Evolutionary conservation across 2,329 filamentous ascomycete species (phyloP), one percentile per base, ranked within the genome.

Genomic region (Beauveria sp.): DNA sequence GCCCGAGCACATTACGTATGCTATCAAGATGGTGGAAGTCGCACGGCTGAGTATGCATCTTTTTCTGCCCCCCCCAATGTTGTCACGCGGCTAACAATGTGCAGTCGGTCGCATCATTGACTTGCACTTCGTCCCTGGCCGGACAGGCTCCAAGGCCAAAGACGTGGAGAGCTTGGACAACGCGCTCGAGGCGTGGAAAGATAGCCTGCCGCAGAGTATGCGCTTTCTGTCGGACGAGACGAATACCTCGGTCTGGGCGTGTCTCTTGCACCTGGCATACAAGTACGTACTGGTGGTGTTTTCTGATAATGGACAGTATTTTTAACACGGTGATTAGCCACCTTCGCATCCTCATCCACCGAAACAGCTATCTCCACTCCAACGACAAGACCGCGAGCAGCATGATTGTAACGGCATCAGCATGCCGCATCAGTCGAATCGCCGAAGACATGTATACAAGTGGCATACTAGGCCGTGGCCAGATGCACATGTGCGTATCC

Each of bases 1-100:
- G 61, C 69, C 3, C 14, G 71, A 75, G 46, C 74, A 76, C 54
- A 66, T 74, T 4, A 68, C 68, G 0, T 75, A 76, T 60, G 68
- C 68, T 0, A 71, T 74, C 43, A 76, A 75, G 57, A 76, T 76
- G 74, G 72, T 75, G 0, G 73, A 76, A 38, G 68, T 76, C 18
- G 69, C 73, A 3, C 67, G 67, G 28, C 62, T 76, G 31, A 69
- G 73, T 75, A 60, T 60, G 72, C 51, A 5, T 16, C 10, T 5
- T 16, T 5, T 2, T 8, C 20, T 14, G 20, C 24, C 10, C 3
- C 34, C 4, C 46, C 10, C 22, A 16, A 24, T 16, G 18, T n/a
- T 12, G 10, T 49, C 9, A 9, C 24, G 49, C 9, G 4, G 3
- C 56, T 65, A n/a, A 66, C 56, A 14, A 18, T n/a, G 18, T 8